Evolutionary conservation across 108 stramenopile genomes (phyloP).

Genomic region (Nannochloropsis oceanica): DNA sequence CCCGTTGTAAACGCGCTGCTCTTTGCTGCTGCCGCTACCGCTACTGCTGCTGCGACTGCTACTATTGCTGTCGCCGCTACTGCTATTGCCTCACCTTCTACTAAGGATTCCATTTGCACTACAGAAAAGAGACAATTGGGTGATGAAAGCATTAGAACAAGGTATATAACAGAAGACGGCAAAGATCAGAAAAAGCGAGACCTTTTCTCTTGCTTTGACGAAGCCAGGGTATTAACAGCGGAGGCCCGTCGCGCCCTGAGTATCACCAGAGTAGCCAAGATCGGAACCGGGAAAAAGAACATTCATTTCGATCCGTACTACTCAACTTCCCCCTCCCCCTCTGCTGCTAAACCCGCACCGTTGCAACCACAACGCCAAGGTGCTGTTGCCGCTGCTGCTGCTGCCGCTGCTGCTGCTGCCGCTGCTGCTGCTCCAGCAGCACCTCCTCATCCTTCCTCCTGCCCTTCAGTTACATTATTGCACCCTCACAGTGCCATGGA

Average conservation of each 20-base stretch:
- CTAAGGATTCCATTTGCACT: too few relatives aligned
- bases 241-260: background rate
- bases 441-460: background rate
- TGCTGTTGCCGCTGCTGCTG: background rate
- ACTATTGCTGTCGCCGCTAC: background rate
- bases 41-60: background rate
- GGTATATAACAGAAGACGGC: too few relatives aligned
- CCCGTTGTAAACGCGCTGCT: background rate
- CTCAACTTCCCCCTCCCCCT: background rate
- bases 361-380: background rate
- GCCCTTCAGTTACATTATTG: background rate
- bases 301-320: background rate
- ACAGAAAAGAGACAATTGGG: too few relatives aligned
- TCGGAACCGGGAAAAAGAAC: background rate
- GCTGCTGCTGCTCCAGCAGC: too few relatives aligned
- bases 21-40: background rate
- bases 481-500: background rate
- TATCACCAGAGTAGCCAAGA: background rate
- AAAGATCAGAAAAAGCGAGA: background rate
- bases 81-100: too few relatives aligned
- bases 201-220: background rate
- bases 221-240: background rate
- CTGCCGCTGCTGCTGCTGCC: background rate
- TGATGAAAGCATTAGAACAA: too few relatives aligned
- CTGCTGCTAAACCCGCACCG: too few relatives aligned